Evolutionary conservation across 2,329 filamentous ascomycete species (phyloP), one percentile per base, ranked within the genome.

Genomic region (Microdochium paspali): DNA sequence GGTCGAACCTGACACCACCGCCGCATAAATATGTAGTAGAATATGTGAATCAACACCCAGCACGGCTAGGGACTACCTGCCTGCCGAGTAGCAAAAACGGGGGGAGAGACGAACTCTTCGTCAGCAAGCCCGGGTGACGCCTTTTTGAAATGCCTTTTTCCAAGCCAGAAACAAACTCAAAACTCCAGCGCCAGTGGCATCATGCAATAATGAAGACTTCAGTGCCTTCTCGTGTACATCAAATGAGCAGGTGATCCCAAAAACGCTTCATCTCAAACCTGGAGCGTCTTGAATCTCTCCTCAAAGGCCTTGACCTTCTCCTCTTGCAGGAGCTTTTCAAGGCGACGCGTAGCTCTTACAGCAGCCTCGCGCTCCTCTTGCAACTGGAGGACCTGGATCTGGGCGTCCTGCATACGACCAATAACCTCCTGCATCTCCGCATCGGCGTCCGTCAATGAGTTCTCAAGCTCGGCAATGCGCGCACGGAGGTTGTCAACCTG

Each of bases 341-440:
- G 73, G 62, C 73, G 77, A 52, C 81, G 76, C 51, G 87, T 88
- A 63, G 84, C 77, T 51, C 79, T 77, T 56, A 87, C 77, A 20
- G 87, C 86, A 53, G 85, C 82, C 57, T 93, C 87, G 56, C 80
- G 76, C 65, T 85, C 79, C 55, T 80, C 79, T 65, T 90, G 87
- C 49, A 94, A 72, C 60, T 87, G 79, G 59, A 86, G 80, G 48
- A 93, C 87, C 66, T 90, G 85, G 56, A 90, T 87, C 68, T 93
- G 87, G 10, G 87, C 86, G 56, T 74, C 73, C 66, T 88, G 91
- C 83, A 94, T 91, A 53, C 85, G 77, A 50, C 82, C 74, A 7
- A 94, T 85, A 7, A 93, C 87, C 64, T 88, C 82, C 60, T 88
- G 81, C 85, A 93, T 91, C 67, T 91, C 87, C 45, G 71, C 70